Evolutionary conservation across 352 stramenopile genomes (phyloP).

Genomic region (Chrysophaeum taylorii): DNA sequence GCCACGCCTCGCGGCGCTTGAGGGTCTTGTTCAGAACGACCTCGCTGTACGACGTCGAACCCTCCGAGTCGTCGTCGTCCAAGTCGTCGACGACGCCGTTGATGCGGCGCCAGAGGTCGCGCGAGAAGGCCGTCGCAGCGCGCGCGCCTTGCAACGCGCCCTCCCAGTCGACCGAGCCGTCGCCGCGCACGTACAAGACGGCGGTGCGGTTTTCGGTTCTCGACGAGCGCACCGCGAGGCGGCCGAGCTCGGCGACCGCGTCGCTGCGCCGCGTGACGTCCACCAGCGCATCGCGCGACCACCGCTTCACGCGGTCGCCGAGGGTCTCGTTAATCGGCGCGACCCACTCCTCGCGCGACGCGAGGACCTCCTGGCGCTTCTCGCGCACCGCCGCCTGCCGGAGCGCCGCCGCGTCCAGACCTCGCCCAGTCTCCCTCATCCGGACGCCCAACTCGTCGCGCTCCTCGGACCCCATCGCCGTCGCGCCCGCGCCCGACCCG

Average conservation of each 20-base stretch:
- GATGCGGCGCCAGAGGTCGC: constrained; percentile 61
- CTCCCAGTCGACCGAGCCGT: constrained; percentile 71
- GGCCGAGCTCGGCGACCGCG: neutral
- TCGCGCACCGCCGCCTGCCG: neutral
- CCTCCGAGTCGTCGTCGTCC: constrained; percentile 18
- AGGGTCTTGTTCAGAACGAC: neutral
- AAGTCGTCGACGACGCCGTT: constrained; percentile 58
- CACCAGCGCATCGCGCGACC: neutral
- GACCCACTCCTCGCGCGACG: neutral
- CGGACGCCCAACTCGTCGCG: neutral
- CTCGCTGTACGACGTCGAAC: neutral
- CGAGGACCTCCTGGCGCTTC: neutral
- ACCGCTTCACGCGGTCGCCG: neutral
- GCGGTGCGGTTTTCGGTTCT: constrained; percentile 34
- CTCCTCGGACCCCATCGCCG: neutral
- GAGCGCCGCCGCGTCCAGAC: neutral
- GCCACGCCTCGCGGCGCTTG: neutral
- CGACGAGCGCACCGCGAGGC: neutral
- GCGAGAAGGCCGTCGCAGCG: constrained; percentile 61
- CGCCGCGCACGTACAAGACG: constrained; percentile 61
- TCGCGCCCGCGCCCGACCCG: neutral
- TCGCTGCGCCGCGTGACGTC: neutral
- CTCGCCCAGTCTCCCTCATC: neutral
- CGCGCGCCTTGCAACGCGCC: constrained; percentile 62
- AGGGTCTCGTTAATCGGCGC: neutral